Base-by-base conservation (phyloP, 257 asterid species). In the Nicotiana noctiflora region DNA sequence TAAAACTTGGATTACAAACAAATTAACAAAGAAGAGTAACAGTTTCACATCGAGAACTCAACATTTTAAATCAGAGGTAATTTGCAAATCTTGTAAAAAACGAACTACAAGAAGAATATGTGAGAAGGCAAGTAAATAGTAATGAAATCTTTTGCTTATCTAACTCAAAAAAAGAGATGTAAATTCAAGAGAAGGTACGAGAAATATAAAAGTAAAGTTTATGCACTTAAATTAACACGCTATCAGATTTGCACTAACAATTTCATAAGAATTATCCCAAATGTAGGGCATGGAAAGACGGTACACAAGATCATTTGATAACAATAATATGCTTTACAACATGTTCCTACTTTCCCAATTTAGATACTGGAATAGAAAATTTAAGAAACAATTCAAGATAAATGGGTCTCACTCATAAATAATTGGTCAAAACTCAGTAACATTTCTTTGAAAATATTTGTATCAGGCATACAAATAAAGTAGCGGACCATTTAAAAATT, bases 1-100 rank as follows among this genome's bases (percentile, higher is more conserved):
- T 14, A 25, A 70, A 70, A 70, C 32, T 70, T 74, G 81, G 40
- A 76, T 82, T 82, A 76, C 68, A 81, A 53, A 65, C 60, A 74
- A 46, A 82, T 55, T 59, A 37, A 63, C 66, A 44, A 81, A 80
- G 57, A 72, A 44, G 80, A 79, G 23, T 72, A 31, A 31, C 46
- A 29, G 59, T 46, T 46, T 72, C 60, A 46, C 59, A 64, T 64
- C 49, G 21, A 72, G 77, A 19, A 46, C 77, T 44, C n/a, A 72
- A 44, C 37, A 46, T 13, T 46, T 72, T 55, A 46, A 72, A 46
- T 46, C 60, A 46, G 77, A 44, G 77, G 37, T 44, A 72, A 21
- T 12, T 8, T 21, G 37, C 8, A 72, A 7, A 46, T 72, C n/a
- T 51, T 3, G 77, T 72, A 13, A 46, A 46, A 19, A 10, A 46